A percentile compares a stretch with the other conserved stretches of the same genome.
Conservation (phyloP, 164 flowering plant genomes). For the Aristolochia fimbriata region DNA sequence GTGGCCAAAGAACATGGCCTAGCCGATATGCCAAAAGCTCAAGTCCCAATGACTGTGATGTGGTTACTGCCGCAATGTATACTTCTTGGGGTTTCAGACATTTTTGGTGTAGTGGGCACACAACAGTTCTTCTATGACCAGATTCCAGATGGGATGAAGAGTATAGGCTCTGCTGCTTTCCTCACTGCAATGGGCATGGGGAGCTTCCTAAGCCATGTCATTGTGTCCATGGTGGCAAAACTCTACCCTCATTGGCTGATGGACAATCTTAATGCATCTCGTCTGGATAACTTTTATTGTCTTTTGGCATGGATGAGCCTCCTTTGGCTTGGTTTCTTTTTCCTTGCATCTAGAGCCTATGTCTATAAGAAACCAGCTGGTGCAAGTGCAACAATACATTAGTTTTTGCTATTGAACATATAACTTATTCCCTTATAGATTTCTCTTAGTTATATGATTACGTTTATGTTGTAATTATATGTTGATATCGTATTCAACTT, state of each 20-base stretch:
- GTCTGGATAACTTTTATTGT: slow-evolving; percentile 13
- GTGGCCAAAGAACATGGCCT: slow-evolving; percentile 4
- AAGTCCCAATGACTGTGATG: slow-evolving; percentile 6
- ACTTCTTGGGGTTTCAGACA: slow-evolving; percentile 1
- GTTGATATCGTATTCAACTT: too few relatives aligned
- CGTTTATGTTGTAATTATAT: too few relatives aligned
- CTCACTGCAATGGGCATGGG: slow-evolving; percentile 5
- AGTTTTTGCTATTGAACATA: too few relatives aligned
- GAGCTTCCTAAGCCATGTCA: slow-evolving; percentile 2
- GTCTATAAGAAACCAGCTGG: too few relatives aligned
- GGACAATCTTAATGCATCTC: slow-evolving; percentile 9
- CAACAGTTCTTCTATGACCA: slow-evolving; percentile 13
- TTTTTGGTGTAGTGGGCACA: slow-evolving; percentile 7
- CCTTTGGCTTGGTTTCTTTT: too few relatives aligned
- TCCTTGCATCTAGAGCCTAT: too few relatives aligned
- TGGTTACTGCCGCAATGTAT: slow-evolving; percentile 7
- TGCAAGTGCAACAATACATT: too few relatives aligned
- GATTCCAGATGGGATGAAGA: slow-evolving; percentile 9
- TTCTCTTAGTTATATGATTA: too few relatives aligned
- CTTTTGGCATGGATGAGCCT: slow-evolving; percentile 2
- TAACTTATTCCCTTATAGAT: too few relatives aligned
- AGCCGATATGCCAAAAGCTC: not conserved
- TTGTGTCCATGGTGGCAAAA: not conserved
- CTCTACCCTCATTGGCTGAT: slow-evolving; percentile 2
- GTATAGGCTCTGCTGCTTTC: slow-evolving; percentile 3